phyloP scores from a whole-genome alignment of 768 basidiomycete species.

The Tulasnella sp. region DNA sequence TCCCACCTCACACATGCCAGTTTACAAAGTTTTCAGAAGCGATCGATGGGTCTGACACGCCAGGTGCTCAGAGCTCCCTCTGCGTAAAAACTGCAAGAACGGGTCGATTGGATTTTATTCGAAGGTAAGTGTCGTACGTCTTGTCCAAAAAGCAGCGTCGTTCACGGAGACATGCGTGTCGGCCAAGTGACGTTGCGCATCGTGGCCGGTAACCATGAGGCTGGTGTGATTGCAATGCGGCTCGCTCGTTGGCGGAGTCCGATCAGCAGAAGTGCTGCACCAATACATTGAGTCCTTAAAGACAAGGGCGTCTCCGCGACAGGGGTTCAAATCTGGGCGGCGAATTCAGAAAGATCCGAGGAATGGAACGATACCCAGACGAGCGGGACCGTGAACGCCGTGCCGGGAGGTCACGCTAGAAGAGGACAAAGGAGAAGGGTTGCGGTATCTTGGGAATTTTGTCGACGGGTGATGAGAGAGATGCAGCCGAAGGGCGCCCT shows the following conservation, averaged over 20 bases:
- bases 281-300: background rate
- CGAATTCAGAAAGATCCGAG: constrained; percentile 7
- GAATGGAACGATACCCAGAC: background rate
- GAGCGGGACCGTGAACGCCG: background rate
- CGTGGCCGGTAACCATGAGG: constrained; percentile 9
- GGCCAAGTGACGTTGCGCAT: constrained; percentile 3
- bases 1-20: background rate
- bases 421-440: constrained; percentile 6
- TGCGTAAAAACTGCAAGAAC: background rate
- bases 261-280: background rate
- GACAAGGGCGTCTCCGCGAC: background rate
- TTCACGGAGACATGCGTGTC: background rate
- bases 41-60: background rate
- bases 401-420: constrained; percentile 11
- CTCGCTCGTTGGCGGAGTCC: background rate
- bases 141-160: background rate
- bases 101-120: background rate
- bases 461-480: background rate
- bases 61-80: background rate
- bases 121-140: background rate
- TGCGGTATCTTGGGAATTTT: background rate
- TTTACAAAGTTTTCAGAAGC: background rate
- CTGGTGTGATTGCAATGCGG: constrained; percentile 15
- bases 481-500: constrained; percentile 2
- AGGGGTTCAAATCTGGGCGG: background rate